Percentiles rank a stretch among this genome's conserved stretches.
Conservation (phyloP, 345 rosid species). For the Hypericum perforatum region DNA sequence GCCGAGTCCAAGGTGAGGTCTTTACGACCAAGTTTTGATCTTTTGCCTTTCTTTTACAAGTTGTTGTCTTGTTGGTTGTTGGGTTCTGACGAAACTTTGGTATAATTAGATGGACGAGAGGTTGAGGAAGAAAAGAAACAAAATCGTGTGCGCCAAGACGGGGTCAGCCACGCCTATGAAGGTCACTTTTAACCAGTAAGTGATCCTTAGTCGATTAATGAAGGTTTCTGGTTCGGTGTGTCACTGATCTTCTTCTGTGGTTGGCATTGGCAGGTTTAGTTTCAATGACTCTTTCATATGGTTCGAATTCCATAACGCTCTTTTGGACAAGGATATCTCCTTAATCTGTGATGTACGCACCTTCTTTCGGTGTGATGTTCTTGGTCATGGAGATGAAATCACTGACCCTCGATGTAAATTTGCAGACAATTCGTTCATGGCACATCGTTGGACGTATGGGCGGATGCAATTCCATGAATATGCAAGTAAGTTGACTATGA, state of each 20-base stretch:
- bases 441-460: constrained; percentile 93
- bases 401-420: constrained; percentile 8
- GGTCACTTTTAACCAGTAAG: constrained; percentile 80
- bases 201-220: not conserved
- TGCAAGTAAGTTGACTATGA: constrained; percentile 72
- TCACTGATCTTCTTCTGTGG: constrained; percentile 1
- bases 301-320: constrained; percentile 82
- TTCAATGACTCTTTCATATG: constrained; percentile 83
- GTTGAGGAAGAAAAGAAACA: constrained; percentile 71
- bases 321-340: constrained; percentile 68
- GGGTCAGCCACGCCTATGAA: constrained; percentile 69
- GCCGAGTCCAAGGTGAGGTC: constrained; percentile 57
- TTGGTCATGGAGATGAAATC: constrained; percentile 2
- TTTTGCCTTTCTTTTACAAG: not conserved
- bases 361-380: constrained; percentile 7
- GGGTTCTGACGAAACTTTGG: not conserved
- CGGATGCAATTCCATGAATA: constrained; percentile 95
- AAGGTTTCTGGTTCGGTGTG: not conserved
- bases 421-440: constrained; percentile 88
- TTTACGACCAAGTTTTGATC: not conserved
- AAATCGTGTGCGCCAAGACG: constrained; percentile 66
- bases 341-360: constrained; percentile 69
- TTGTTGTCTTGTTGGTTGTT: not conserved
- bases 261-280: constrained; percentile 46
- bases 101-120: constrained; percentile 75